Percentiles rank a stretch among this genome's conserved stretches.
Conservation (phyloP, 1,284 basidiomycete species). For the Pseudozyma thailandica region DNA sequence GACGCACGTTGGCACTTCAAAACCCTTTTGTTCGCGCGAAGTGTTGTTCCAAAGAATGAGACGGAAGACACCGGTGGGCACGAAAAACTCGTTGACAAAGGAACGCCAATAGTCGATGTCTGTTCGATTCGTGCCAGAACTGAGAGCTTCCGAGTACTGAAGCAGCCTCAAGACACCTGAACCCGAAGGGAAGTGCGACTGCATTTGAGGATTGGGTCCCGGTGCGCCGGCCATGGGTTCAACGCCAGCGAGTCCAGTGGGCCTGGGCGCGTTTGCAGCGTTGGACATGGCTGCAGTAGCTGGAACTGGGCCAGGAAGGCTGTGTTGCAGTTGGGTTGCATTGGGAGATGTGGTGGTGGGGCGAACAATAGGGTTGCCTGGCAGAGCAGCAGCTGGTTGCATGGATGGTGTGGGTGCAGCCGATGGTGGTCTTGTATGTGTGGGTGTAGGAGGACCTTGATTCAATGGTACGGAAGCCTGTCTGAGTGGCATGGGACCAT, state of each 20-base stretch:
- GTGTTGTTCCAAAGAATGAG: conserved; percentile 51
- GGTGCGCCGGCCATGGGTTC: conserved; percentile 20
- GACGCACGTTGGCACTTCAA: conserved; percentile 53
- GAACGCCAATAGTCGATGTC: conserved; percentile 53
- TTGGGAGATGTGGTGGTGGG: conserved; percentile 26
- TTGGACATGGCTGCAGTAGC: not conserved
- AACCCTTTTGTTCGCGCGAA: conserved; percentile 56
- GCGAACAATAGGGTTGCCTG: conserved; percentile 6
- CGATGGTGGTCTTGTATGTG: conserved; percentile 40
- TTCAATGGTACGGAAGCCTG: conserved; percentile 37
- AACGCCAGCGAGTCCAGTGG: conserved; percentile 12
- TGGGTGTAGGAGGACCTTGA: conserved; percentile 36
- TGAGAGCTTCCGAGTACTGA: conserved; percentile 47
- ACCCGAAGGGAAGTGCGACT: conserved; percentile 33
- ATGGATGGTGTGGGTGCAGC: conserved; percentile 35
- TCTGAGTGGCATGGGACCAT: conserved; percentile 26
- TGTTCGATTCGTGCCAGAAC: conserved; percentile 24
- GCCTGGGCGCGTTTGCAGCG: conserved; percentile 1
- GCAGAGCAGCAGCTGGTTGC: conserved; percentile 22
- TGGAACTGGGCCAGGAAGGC: not conserved
- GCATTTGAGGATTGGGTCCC: conserved; percentile 43
- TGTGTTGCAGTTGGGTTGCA: conserved; percentile 11
- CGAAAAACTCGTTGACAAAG: conserved; percentile 52
- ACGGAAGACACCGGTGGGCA: conserved; percentile 45
- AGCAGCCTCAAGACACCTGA: conserved; percentile 44